Evolutionary conservation across 2,329 filamentous ascomycete genomes (phyloP), one percentile per base, ranked within the genome.

Genomic region (Paecilomyces niveus): DNA sequence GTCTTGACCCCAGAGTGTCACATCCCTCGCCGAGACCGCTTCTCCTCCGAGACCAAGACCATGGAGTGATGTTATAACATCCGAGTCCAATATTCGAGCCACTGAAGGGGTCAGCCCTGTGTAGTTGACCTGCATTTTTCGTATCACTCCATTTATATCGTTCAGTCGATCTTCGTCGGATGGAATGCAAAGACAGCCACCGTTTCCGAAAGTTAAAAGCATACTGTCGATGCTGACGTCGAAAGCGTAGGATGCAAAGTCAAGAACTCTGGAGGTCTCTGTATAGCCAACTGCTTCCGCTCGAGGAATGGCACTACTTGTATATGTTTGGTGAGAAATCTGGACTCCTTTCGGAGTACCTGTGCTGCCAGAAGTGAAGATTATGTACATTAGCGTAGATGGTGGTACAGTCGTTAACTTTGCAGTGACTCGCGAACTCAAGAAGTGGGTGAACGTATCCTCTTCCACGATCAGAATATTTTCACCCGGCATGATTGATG

Each of bases 131-230:
- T 75, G 70, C 76, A 83, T 81, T 0, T 73, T 67, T 3, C 77
- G 75, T 33, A 86, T 81, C 1, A 76, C 77, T 0, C 74, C 76
- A 1, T 76, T 72, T 13, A 85, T 76, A 57, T 84, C 77, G 54
- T 78, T 75, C 1, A 79, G 61, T 50, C 80, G 73, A 59, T 83
- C 79, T 3, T 76, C 67, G 0, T 80, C 72, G 0, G 79, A 78
- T 0, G 85, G 83, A 1, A 87, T 77, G 58, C 85, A 86, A 7
- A 87, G 76, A 50, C 82, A 85, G 0, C 82, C 84, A 5, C 85
- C 85, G 33, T 81, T 73, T 1, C 78, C 72, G 3, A 87, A 72
- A 0, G 84, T 82, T 1, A 80, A 77, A 54, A 85, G 79, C 53
- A 84, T 78, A 64, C 84, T 83, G 0, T 74, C 67, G 35, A 83